These are phyloP conservation scores for Cucumis variabilis DNA, from an alignment of 331 rosid genomes.

Conservation along the genomic window DNA sequence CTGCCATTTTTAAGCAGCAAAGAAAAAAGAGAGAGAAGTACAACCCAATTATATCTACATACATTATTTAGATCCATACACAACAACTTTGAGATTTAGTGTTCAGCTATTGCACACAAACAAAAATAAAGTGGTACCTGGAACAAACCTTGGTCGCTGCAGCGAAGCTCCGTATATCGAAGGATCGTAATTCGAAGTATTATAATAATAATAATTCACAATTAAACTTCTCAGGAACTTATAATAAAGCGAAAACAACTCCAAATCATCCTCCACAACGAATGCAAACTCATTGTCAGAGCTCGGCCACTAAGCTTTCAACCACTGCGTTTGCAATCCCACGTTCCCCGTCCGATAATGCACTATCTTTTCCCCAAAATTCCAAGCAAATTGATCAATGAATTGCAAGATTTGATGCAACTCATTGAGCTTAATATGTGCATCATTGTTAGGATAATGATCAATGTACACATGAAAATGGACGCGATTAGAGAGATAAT, in stretches of 20 bases:
- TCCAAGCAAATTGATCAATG: constrained; percentile 72
- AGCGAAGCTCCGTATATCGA: constrained; percentile 81
- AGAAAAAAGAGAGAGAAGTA: not conserved
- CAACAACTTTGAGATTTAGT: not conserved
- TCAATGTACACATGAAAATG: constrained; percentile 77
- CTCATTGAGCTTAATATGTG: constrained; percentile 45
- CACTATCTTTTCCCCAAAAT: constrained; percentile 70
- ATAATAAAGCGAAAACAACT: constrained; percentile 83
- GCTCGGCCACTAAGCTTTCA: constrained; percentile 98
- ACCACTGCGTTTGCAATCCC: constrained; percentile 96
- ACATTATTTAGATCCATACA: not conserved
- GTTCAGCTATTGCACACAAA: not conserved
- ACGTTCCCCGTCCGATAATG: constrained; percentile 78
- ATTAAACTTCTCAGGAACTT: constrained; percentile 71
- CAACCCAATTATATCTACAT: not conserved
- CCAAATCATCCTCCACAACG: constrained; percentile 91
- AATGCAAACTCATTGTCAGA: constrained; percentile 80
- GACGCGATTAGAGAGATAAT: constrained; percentile 79
- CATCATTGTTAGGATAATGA: constrained; percentile 49
- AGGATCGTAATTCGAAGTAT: constrained; percentile 75
- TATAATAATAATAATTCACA: constrained; percentile 73
- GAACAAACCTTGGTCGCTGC: constrained; percentile 97
- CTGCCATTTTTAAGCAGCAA: not conserved
- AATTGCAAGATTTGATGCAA: constrained; percentile 70
- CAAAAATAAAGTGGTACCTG: constrained; percentile 68